Evolutionary conservation across 148 eudicot genomes (phyloP).

Genomic region (Agrostemma githago): DNA sequence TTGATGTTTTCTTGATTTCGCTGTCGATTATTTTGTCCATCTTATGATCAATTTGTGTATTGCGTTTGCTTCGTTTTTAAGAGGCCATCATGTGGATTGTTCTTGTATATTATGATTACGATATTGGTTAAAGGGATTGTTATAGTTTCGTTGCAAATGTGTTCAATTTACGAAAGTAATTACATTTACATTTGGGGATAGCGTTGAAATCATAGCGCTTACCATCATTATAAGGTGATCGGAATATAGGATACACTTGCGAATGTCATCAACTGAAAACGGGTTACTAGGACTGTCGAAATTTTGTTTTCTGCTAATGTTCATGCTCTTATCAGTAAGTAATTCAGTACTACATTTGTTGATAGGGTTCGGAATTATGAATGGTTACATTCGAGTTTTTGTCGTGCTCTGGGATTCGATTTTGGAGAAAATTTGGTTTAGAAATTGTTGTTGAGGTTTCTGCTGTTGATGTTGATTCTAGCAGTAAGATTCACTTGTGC

Average conservation of each 20-base stretch:
- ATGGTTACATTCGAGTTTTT: background rate
- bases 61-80: too few relatives aligned
- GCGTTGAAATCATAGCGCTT: background rate
- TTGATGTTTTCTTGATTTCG: background rate
- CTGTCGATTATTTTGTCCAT: background rate
- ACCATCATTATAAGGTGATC: background rate
- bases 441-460: too few relatives aligned
- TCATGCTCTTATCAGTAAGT: background rate
- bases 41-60: background rate
- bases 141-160: background rate
- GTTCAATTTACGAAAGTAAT: background rate
- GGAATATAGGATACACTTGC: background rate
- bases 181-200: background rate
- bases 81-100: too few relatives aligned
- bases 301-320: background rate
- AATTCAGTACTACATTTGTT: background rate
- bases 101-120: background rate
- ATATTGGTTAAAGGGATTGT: background rate
- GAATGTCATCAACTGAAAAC: background rate
- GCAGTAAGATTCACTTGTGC: background rate
- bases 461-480: background rate
- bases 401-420: background rate
- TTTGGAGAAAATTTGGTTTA: background rate
- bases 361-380: background rate
- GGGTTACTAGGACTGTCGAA: background rate